These are phyloP conservation scores for Chromera velia DNA, from an alignment of 73 alveolate genomes.

Conservation along the genomic window DNA sequence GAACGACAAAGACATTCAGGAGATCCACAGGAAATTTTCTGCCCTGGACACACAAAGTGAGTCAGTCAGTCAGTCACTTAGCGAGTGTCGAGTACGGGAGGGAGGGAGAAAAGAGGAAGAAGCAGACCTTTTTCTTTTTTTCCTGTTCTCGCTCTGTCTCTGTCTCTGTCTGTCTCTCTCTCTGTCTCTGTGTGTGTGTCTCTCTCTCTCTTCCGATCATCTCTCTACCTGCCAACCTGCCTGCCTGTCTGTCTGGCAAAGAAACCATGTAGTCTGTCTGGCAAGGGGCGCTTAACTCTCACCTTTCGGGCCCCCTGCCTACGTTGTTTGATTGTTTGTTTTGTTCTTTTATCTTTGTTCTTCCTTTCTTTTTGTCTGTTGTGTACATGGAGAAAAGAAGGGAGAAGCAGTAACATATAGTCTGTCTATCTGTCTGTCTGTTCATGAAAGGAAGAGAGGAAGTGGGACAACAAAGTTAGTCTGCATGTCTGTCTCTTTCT, in stretches of 20 bases:
- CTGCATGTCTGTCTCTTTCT: too few relatives aligned
- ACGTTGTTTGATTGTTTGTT: too few relatives aligned
- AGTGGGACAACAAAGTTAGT: too few relatives aligned
- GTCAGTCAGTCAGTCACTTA: background rate
- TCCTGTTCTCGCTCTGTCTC: background rate
- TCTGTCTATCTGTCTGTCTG: too few relatives aligned
- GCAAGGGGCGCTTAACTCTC: too few relatives aligned
- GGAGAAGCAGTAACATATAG: too few relatives aligned
- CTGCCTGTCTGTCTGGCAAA: background rate
- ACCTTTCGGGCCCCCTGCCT: too few relatives aligned
- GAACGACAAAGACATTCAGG: background rate
- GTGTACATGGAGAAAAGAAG: too few relatives aligned
- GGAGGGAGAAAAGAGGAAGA: background rate
- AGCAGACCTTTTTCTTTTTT: background rate
- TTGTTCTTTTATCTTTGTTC: too few relatives aligned
- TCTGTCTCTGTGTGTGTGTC: background rate
- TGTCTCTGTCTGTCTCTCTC: background rate
- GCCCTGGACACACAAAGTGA: background rate
- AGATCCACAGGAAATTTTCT: background rate
- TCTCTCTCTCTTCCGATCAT: background rate
- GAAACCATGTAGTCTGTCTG: too few relatives aligned
- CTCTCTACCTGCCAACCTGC: background rate
- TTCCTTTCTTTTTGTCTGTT: too few relatives aligned
- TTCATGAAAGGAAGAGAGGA: too few relatives aligned
- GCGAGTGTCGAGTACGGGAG: background rate